Conservation (phyloP, 2,329 filamentous ascomycete genomes). For the Fusarium floridanum region DNA sequence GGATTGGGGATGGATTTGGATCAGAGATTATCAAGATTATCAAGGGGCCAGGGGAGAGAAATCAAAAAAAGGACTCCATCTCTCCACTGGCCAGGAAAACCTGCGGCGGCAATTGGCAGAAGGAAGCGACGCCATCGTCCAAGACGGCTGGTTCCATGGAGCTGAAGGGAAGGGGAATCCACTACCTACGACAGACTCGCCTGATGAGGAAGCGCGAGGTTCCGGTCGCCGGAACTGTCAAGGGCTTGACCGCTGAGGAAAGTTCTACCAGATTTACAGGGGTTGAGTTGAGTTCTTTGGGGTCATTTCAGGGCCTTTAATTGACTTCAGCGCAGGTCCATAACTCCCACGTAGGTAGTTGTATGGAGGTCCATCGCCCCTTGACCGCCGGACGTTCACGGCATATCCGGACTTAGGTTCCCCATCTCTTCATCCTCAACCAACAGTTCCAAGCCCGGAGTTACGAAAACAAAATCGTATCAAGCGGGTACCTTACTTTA, state of each 20-base stretch:
- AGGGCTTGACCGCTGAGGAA: slow-evolving; percentile 14
- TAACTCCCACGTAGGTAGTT: not conserved
- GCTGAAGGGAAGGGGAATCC: slow-evolving; percentile 28
- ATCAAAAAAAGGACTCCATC: slow-evolving; percentile 13
- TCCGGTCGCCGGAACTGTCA: slow-evolving; percentile 42
- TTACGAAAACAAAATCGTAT: slow-evolving; percentile 3
- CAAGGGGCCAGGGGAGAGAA: slow-evolving; percentile 16
- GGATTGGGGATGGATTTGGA: slow-evolving; percentile 2
- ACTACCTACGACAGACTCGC: slow-evolving; percentile 36
- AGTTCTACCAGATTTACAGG: slow-evolving; percentile 2
- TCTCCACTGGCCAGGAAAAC: slow-evolving; percentile 30
- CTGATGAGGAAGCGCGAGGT: slow-evolving; percentile 38
- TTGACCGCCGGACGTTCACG: not conserved
- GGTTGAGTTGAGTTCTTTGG: not conserved
- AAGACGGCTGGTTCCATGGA: slow-evolving; percentile 7
- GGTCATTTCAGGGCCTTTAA: not conserved
- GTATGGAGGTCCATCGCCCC: not conserved
- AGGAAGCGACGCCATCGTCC: slow-evolving; percentile 26
- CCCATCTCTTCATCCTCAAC: not conserved
- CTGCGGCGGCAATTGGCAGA: slow-evolving; percentile 40
- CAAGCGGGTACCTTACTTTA: slow-evolving; percentile 3
- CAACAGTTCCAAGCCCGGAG: not conserved
- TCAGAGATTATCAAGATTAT: slow-evolving; percentile 38
- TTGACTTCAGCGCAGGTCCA: not conserved
- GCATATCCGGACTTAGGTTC: not conserved